Evolutionary conservation across 2,329 filamentous ascomycete genomes (phyloP).

Genomic region (Parastagonospora avenae): DNA sequence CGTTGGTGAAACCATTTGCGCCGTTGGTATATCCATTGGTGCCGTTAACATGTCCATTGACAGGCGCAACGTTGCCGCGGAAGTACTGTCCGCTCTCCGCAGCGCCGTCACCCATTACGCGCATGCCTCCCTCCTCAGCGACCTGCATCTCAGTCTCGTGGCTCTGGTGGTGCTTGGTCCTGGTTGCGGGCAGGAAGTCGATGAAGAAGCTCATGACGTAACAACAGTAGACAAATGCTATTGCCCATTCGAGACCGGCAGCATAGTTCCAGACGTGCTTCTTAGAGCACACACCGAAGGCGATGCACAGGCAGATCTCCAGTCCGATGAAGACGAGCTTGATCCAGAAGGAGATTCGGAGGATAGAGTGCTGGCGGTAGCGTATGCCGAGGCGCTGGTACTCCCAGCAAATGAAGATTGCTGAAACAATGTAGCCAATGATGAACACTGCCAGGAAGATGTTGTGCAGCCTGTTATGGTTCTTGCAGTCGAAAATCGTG

Average conservation of each 20-base stretch:
- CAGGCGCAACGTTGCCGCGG: slow-evolving; percentile 23
- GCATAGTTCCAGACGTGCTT: slow-evolving; percentile 64
- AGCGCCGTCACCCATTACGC: slow-evolving; percentile 26
- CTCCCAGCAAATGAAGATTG: slow-evolving; percentile 87
- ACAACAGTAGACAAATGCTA: slow-evolving; percentile 84
- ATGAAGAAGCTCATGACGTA: slow-evolving; percentile 87
- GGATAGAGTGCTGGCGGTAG: slow-evolving; percentile 74
- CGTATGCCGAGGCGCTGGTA: slow-evolving; percentile 84
- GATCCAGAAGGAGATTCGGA: slow-evolving; percentile 81
- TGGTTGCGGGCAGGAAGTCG: slow-evolving; percentile 80
- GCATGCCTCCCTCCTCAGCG: slow-evolving; percentile 23
- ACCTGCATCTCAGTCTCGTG: slow-evolving; percentile 44
- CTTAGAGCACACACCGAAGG: slow-evolving; percentile 67
- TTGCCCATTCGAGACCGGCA: slow-evolving; percentile 78
- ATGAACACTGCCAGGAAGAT: slow-evolving; percentile 84
- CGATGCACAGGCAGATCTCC: slow-evolving; percentile 74
- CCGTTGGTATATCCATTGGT: slow-evolving; percentile 20
- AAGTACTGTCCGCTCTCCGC: slow-evolving; percentile 34
- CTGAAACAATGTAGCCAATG: slow-evolving; percentile 80
- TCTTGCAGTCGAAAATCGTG: slow-evolving; percentile 81
- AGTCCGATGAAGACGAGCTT: slow-evolving; percentile 85
- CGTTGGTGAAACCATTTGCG: slow-evolving; percentile 19
- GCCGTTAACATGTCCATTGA: slow-evolving; percentile 19
- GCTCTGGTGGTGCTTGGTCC: slow-evolving; percentile 58
- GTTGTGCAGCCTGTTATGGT: slow-evolving; percentile 71